phyloP scores from a whole-genome alignment of 495 filamentous ascomycete genomes.

The Amorphotheca resinae region DNA sequence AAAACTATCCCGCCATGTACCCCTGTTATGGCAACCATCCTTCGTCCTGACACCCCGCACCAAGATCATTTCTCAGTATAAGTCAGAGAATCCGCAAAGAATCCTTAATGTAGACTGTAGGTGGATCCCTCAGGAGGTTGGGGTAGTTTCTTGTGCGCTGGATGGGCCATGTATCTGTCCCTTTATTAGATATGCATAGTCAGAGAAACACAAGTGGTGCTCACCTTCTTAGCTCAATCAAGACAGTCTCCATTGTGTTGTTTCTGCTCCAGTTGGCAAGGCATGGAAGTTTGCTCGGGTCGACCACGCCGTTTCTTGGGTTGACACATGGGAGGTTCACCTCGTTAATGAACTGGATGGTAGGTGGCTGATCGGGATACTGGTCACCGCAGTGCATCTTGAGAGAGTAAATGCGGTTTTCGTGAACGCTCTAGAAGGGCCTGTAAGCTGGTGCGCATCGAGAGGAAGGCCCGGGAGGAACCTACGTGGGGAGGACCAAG shows the following conservation, averaged over 20 bases:
- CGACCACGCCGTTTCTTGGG: slow-evolving; percentile 62
- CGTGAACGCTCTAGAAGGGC: slow-evolving; percentile 67
- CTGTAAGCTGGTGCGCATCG: not conserved
- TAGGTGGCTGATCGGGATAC: slow-evolving; percentile 82
- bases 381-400: slow-evolving; percentile 90
- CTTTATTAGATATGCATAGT: not conserved
- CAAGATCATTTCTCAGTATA: not conserved
- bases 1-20: not conserved
- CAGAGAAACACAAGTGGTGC: slow-evolving; percentile 1
- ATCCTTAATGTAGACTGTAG: slow-evolving; percentile 27
- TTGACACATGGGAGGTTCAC: slow-evolving; percentile 95
- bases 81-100: not conserved
- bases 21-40: not conserved
- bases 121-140: slow-evolving; percentile 85
- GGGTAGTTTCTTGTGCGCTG: slow-evolving; percentile 84
- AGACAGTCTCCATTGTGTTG: slow-evolving; percentile 84
- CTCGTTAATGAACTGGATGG: slow-evolving; percentile 79
- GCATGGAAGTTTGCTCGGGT: slow-evolving; percentile 68
- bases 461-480: slow-evolving; percentile 7
- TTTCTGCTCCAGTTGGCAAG: slow-evolving; percentile 81
- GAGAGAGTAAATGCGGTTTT: slow-evolving; percentile 96
- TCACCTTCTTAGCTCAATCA: slow-evolving; percentile 76
- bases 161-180: slow-evolving; percentile 82
- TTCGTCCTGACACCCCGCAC: not conserved
- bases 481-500: slow-evolving; percentile 90